Evolutionary conservation across 73 alveolate genomes (phyloP).

Genomic region (Paramecium pentaurelia): DNA sequence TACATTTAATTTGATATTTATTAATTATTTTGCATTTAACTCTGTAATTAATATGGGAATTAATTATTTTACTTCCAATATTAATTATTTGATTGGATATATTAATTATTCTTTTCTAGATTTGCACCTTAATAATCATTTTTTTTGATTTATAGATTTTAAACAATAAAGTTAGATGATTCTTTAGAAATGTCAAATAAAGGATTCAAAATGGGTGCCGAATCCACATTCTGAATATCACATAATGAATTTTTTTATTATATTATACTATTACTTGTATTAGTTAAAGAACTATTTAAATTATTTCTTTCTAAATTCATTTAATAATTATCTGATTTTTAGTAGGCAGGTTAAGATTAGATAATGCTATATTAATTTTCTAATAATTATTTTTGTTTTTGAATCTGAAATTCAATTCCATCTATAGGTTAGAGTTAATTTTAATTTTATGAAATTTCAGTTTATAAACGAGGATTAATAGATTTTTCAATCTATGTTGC

Average conservation of each 20-base stretch:
- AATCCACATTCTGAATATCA: background rate
- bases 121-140: background rate
- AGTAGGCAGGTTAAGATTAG: background rate
- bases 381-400: background rate
- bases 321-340: background rate
- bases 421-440: background rate
- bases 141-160: background rate
- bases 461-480: background rate
- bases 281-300: background rate
- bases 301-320: background rate
- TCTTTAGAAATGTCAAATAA: background rate
- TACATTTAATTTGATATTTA: background rate
- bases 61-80: background rate
- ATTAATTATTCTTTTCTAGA: background rate
- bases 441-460: background rate
- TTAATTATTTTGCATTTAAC: background rate
- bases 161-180: background rate
- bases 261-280: background rate
- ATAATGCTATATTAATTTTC: background rate
- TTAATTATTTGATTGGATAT: background rate
- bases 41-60: background rate
- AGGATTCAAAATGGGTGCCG: background rate
- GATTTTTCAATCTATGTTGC: background rate
- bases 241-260: background rate
- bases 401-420: background rate